Evolutionary conservation across 176 grass and related monocot genomes (phyloP).

Genomic region (Thalia dealbata): DNA sequence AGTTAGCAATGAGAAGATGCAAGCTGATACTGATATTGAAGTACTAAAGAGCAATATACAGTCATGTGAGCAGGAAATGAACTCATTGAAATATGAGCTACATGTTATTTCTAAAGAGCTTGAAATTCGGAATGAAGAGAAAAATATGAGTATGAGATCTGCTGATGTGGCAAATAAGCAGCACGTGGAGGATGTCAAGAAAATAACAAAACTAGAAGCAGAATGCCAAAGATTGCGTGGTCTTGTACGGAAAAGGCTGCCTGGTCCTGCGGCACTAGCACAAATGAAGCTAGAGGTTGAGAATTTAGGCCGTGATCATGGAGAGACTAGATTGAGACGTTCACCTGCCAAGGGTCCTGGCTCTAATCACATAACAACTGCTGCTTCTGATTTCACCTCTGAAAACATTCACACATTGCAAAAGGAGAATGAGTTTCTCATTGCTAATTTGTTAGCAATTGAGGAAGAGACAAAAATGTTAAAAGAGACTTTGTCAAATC

Average conservation of each 20-base stretch:
- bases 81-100: constrained; percentile 82
- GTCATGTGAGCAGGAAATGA: constrained; percentile 75
- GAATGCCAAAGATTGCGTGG: constrained; percentile 95
- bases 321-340: constrained; percentile 58
- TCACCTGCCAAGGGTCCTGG: constrained; percentile 58
- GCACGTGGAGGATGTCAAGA: constrained; percentile 85
- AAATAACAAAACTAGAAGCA: constrained; percentile 93
- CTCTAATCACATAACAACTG: constrained; percentile 44
- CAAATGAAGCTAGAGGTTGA: constrained; percentile 99
- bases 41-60: constrained; percentile 67
- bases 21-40: constrained; percentile 88
- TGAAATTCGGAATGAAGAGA: constrained; percentile 98
- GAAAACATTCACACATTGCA: constrained; percentile 72
- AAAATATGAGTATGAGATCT: constrained; percentile 87
- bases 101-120: constrained; percentile 91
- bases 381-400: constrained; percentile 46
- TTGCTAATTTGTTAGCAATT: constrained; percentile 61
- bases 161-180: constrained; percentile 96
- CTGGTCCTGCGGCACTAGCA: constrained; percentile 89
- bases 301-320: constrained; percentile 73
- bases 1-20: constrained; percentile 76
- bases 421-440: constrained; percentile 89
- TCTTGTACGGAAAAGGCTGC: constrained; percentile 94
- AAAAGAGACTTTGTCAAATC: constrained; percentile 82
- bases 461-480: constrained; percentile 98